phyloP scores from a whole-genome alignment of 176 grass and related monocot species.

The Carex myosuroides region DNA sequence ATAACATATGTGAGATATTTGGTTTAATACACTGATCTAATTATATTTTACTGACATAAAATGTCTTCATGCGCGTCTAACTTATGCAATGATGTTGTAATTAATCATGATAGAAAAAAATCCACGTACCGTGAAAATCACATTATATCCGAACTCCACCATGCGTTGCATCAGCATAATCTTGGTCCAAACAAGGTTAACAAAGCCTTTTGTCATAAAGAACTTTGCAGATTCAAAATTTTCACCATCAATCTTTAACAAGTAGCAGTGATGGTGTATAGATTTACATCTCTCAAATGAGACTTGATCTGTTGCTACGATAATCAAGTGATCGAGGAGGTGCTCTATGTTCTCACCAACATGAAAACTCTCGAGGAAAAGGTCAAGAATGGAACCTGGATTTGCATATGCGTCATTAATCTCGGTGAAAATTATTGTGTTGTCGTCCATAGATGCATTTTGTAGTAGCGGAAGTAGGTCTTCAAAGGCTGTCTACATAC shows the following conservation, averaged over 20 bases:
- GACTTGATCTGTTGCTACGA: slow-evolving; percentile 10
- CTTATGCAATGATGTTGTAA: not conserved
- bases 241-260: not conserved
- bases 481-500: not conserved
- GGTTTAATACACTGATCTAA: not conserved
- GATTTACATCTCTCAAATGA: slow-evolving; percentile 15
- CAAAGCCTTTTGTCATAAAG: slow-evolving; percentile 9
- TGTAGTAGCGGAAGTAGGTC: slow-evolving; percentile 7
- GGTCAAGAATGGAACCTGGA: slow-evolving; percentile 10
- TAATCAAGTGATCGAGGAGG: slow-evolving; percentile 24
- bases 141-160: slow-evolving; percentile 23
- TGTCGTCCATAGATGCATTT: slow-evolving; percentile 26
- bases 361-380: slow-evolving; percentile 27
- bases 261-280: slow-evolving; percentile 24
- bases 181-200: slow-evolving; percentile 25
- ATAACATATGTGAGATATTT: not conserved
- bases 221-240: slow-evolving; percentile 5
- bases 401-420: slow-evolving; percentile 19
- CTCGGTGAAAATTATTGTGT: slow-evolving; percentile 26
- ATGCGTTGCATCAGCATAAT: slow-evolving; percentile 19
- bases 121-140: slow-evolving; percentile 15
- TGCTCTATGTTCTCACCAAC: slow-evolving; percentile 16
- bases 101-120: not conserved
- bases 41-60: not conserved
- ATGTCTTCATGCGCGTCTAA: not conserved